phyloP scores from a whole-genome alignment of 179 eudicot species.

The Actinidia arguta region DNA sequence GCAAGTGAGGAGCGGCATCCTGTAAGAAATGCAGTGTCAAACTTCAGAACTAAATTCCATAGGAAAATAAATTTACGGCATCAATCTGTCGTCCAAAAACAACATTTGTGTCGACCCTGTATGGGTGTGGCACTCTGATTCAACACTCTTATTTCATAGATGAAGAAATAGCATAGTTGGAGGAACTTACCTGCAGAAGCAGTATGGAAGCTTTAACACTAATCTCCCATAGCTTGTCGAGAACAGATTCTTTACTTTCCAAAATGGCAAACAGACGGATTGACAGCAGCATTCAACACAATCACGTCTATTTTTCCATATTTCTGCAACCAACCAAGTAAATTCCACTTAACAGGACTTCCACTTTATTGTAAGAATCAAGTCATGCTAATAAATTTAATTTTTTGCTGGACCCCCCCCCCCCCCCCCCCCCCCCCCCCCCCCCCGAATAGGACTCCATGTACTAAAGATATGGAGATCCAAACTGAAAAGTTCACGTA shows the following conservation, averaged over 20 bases:
- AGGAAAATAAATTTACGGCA: neutral
- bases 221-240: constrained; percentile 95
- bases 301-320: constrained; percentile 87
- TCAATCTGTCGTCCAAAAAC: neutral
- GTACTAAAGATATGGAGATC: neutral
- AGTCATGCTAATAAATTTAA: no score
- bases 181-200: constrained; percentile 64
- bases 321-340: constrained; percentile 61
- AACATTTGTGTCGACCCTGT: no score
- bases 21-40: constrained; percentile 26
- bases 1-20: constrained; percentile 88
- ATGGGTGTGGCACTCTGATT: no score
- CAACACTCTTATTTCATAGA: neutral
- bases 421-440: no score
- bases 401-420: no score
- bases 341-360: neutral
- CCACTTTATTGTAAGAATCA: no score
- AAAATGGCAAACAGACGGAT: constrained; percentile 68
- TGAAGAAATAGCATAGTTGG: neutral
- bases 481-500: neutral
- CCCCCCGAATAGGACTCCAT: neutral
- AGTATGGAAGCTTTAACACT: constrained; percentile 92
- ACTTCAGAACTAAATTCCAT: neutral
- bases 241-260: constrained; percentile 76
- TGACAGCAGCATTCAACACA: constrained; percentile 93